Base-by-base conservation (phyloP, 2,329 filamentous ascomycete genomes). In the Hypoxylon sp. region DNA sequence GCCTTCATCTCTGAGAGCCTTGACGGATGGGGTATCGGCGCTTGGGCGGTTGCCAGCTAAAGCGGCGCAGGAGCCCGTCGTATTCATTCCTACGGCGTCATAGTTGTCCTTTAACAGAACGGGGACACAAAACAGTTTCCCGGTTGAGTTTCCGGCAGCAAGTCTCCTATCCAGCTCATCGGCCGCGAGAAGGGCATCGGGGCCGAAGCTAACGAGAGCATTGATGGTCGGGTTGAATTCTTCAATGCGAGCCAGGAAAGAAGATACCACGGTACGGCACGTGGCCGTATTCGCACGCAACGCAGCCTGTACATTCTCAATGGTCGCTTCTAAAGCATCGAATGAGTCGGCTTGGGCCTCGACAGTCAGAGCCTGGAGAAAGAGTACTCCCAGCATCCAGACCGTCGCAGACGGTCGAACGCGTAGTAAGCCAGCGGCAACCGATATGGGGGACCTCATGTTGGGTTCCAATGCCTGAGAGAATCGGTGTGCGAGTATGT, bases 101-200 rank as follows among this genome's bases (percentile, higher is more conserved):
- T 85, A 90, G 73, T 90, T 91, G 77, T 91, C 89, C 76, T 91
- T 91, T 5, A 91, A 78, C 3, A 91, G 74, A 11, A 90, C 77
- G 0, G 89, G 89, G 17, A 91, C 81, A 74, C 89, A 89, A 75
- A 91, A 88, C 1, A 91, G 79, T 0, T 82, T 74, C 0, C 83
- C 85, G 0, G 83, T 84, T 25, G 81, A 79, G 73, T 89, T 87
- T 2, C 84, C 84, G 2, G 80, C 74, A 2, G 81, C 77, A 6
- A 89, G 76, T 11, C 76, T 74, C 10, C 72, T 68, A 73, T 91
- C 88, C 27, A 88, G 76, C 0, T 78, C 73, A 61, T 86, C 83
- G 3, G 89, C 89, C 6, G 81, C 79, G 2, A 65, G 60, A 8
- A 82, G 76, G 0, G 78, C 78, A 11, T 77, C 68, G 0, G 84